A percentile compares a stretch with the other conserved stretches of the same genome.
Conservation (phyloP, 805 yeast species). For the Saccharomycopsis selenospora region DNA sequence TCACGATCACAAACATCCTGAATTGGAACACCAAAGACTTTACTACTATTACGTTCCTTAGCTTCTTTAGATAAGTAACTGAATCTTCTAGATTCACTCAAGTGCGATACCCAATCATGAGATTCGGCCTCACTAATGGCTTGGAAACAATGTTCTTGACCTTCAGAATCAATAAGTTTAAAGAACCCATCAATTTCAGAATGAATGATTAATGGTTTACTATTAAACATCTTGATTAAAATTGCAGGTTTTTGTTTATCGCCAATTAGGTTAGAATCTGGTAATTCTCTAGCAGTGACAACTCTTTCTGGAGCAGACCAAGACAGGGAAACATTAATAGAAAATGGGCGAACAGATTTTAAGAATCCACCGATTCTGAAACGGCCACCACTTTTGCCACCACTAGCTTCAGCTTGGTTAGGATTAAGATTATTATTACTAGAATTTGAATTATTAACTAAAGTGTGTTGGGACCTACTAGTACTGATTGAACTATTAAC, state of each 20-base stretch:
- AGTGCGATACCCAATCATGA: conserved; percentile 61
- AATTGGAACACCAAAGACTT: conserved; percentile 84
- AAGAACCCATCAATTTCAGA: conserved; percentile 36
- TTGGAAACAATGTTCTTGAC: conserved; percentile 59
- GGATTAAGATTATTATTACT: background rate
- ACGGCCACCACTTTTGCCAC: conserved; percentile 26
- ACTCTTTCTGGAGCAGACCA: conserved; percentile 38
- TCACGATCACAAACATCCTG: conserved; percentile 70
- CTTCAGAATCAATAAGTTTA: conserved; percentile 37
- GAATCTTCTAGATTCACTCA: conserved; percentile 35
- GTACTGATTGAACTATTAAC: background rate
- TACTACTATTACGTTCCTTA: conserved; percentile 35
- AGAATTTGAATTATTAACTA: background rate
- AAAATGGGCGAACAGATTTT: conserved; percentile 52
- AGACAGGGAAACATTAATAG: conserved; percentile 39
- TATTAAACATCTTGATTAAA: conserved; percentile 38
- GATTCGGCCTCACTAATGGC: conserved; percentile 54
- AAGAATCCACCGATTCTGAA: conserved; percentile 54
- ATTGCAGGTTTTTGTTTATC: conserved; percentile 46
- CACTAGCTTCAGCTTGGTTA: background rate
- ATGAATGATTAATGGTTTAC: conserved; percentile 31
- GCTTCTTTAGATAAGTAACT: conserved; percentile 36
- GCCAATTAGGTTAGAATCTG: conserved; percentile 37
- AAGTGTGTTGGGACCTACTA: background rate
- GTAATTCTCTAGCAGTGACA: conserved; percentile 50